Base-by-base conservation (phyloP, 805 yeast species). In the Candida montana region DNA sequence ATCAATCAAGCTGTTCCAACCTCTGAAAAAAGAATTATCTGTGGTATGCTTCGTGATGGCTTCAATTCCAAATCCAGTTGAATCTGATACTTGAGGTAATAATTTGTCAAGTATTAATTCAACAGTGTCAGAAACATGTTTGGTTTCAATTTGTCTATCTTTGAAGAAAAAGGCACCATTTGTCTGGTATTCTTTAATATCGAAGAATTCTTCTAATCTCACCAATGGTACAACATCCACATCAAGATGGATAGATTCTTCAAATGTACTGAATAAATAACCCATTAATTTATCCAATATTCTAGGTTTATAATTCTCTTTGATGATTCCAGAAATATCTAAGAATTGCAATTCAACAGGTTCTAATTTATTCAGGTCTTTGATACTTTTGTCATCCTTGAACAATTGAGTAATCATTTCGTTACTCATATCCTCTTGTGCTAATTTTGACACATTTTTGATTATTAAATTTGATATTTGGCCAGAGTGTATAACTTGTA, bases 221-320 rank as follows among this genome's bases (percentile, higher is more conserved):
- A 65, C 60, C 37, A 75, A 61, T 0, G 74, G 63, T 0, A 75
- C 74, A 2, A 71, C 61, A 51, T 78, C 83, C 2, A 79, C 78
- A 53, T 78, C 83, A 21, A 77, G 45, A 17, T 76, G 59, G 9
- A 78, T 58, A 30, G 67, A 59, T 49, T 74, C 79, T 30, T 68
- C 65, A 50, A 76, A 77, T 10, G 76, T 66, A 35, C 69, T 77
- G 55, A 79, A 79, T 20, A 76, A 46, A n/a, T 71, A 61, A 1
- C 83, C 80, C 27, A 77, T 50, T 55, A 79, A 68, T 54, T 79
- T 79, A 36, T 61, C 62, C 15, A 55, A 49, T 42, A 53, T 64
- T 51, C 55, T 55, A 62, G 7, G 24, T 35, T 33, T 7, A 17
- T 30, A 15, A 9, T 27, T 29, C 1, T 11, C n/a, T 38, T 21